phyloP scores from a whole-genome alignment of 2,329 filamentous ascomycete genomes.

The Curvularia verruculosa region DNA sequence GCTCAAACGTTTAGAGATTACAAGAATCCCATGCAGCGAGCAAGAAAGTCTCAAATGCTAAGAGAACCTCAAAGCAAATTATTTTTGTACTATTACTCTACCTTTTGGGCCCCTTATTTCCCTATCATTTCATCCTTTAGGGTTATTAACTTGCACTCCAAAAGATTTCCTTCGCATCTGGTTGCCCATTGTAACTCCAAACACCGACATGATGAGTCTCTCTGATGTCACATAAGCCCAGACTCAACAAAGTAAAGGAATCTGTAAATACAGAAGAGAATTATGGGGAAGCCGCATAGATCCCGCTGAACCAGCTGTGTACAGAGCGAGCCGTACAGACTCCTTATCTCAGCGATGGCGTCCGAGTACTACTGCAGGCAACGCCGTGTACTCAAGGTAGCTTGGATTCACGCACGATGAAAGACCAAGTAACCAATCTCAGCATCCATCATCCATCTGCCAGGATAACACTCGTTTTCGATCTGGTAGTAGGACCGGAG shows the following conservation, averaged over 20 bases:
- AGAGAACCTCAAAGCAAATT: neutral
- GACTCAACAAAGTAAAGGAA: neutral
- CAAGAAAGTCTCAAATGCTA: neutral
- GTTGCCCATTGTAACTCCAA: neutral
- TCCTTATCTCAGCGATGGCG: neutral
- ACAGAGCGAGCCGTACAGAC: neutral
- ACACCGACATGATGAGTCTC: neutral
- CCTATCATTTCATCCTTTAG: neutral
- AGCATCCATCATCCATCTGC: constrained; percentile 46
- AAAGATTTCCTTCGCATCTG: neutral
- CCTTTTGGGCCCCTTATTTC: neutral
- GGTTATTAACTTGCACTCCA: neutral
- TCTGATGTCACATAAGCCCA: neutral
- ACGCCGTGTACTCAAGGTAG: neutral
- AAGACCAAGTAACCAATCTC: constrained; percentile 44
- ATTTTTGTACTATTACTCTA: neutral
- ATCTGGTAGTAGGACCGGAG: constrained; percentile 47
- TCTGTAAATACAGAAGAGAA: neutral
- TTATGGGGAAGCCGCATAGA: neutral
- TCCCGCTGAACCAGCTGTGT: neutral
- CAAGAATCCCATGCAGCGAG: neutral
- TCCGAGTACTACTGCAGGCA: neutral
- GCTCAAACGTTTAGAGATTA: neutral
- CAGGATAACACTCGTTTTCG: constrained; percentile 47
- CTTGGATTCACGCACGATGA: constrained; percentile 31